Percentiles rank a stretch among this genome's conserved stretches.
Conservation (phyloP, 2,329 filamentous ascomycete species). For the Graphilbum fragrans region DNA sequence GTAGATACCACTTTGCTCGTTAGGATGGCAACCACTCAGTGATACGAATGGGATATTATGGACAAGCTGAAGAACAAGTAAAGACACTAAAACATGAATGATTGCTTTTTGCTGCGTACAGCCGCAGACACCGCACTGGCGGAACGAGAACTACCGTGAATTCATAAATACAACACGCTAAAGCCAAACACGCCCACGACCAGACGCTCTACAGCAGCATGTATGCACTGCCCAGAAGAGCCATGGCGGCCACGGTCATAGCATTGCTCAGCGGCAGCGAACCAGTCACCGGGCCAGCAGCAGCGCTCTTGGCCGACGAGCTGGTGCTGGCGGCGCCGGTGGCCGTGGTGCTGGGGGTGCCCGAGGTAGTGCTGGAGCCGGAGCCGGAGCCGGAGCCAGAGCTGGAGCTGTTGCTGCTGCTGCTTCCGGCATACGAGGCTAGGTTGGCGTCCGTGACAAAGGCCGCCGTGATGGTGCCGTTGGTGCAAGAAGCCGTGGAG, state of each 20-base stretch:
- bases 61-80: no score
- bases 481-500: constrained; percentile 21
- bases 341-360: constrained; percentile 1
- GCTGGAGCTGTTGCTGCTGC: constrained; percentile 7
- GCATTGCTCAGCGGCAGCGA: constrained; percentile 4
- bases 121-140: no score
- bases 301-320: constrained; percentile 2
- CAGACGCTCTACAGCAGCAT: constrained; percentile 5
- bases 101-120: no score
- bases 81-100: no score
- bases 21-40: no score
- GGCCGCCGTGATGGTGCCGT: constrained; percentile 20
- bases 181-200: not conserved
- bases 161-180: not conserved
- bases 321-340: not conserved
- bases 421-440: constrained; percentile 16
- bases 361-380: not conserved
- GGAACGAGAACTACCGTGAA: no score
- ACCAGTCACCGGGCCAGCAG: constrained; percentile 2
- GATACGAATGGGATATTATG: no score
- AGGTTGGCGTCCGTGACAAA: constrained; percentile 19
- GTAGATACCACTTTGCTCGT: no score
- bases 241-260: constrained; percentile 2
- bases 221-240: constrained; percentile 5
- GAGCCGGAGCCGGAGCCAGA: constrained; percentile 9